phyloP scores from a whole-genome alignment of 257 asterid species.

The Nicotiana obtusifolia region DNA sequence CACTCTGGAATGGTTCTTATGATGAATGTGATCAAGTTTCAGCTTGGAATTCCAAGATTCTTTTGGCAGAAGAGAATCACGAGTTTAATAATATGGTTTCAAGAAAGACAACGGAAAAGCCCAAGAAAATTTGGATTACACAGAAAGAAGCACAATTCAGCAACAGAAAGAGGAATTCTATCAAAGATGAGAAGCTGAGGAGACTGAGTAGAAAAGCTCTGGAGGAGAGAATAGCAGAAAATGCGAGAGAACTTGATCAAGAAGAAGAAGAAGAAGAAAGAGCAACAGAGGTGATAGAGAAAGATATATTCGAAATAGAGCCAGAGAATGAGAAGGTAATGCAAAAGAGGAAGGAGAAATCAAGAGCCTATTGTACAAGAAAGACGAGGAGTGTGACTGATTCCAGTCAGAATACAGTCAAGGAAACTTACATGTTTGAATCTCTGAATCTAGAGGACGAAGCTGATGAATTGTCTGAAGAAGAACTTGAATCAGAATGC shows the following conservation, averaged over 20 bases:
- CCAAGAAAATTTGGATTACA: constrained; percentile 12
- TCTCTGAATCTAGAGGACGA: constrained; percentile 20
- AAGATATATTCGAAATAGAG: constrained; percentile 29
- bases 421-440: constrained; percentile 18
- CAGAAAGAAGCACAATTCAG: constrained; percentile 15
- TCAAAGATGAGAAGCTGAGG: constrained; percentile 18
- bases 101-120: constrained; percentile 25
- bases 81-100: constrained; percentile 37
- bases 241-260: background rate
- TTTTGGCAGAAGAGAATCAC: constrained; percentile 15
- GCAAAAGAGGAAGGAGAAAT: constrained; percentile 11
- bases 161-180: constrained; percentile 13
- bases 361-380: constrained; percentile 9
- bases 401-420: constrained; percentile 10
- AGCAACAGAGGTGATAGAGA: constrained; percentile 15
- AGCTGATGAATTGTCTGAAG: constrained; percentile 14
- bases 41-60: constrained; percentile 15
- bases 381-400: constrained; percentile 14
- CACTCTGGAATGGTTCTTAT: constrained; percentile 33
- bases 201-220: constrained; percentile 6
- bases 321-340: constrained; percentile 12
- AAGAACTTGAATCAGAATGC: constrained; percentile 22
- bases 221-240: constrained; percentile 18
- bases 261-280: constrained; percentile 11
- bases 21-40: constrained; percentile 30